phyloP scores from a whole-genome alignment of 306 rosid species.

The Pachyrhizus erosus region DNA sequence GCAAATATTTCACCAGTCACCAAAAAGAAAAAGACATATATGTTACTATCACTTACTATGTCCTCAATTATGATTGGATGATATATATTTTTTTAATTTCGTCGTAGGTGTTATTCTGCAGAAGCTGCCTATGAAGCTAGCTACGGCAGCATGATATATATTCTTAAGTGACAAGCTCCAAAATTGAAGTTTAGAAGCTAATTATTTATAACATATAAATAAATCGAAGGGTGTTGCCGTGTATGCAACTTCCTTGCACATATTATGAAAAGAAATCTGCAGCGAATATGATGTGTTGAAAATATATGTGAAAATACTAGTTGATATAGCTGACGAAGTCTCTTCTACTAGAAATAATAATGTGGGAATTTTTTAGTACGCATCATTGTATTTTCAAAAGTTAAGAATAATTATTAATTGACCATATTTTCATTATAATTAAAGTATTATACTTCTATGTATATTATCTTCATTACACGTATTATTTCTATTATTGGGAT shows the following conservation, averaged over 20 bases:
- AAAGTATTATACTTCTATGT: background rate
- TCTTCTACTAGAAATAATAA: background rate
- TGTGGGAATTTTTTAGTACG: too few relatives aligned
- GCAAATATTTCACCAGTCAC: background rate
- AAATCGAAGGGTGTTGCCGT: background rate
- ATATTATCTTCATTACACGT: background rate
- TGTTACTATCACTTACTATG: background rate
- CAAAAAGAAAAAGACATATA: background rate
- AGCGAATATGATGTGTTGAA: background rate
- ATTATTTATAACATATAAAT: background rate
- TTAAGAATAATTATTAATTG: background rate
- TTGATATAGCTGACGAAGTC: background rate
- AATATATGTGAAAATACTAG: background rate
- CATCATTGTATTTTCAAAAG: background rate
- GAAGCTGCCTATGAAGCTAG: background rate
- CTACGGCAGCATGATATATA: background rate
- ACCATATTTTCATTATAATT: background rate
- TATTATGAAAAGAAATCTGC: conserved; percentile 5
- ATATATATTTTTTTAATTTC: too few relatives aligned
- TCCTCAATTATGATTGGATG: background rate
- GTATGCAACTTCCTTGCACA: background rate
- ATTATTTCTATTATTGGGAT: background rate
- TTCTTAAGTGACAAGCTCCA: background rate
- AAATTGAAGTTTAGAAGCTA: conserved; percentile 6
- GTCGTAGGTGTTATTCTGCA: background rate